Evolutionary conservation across 2,329 filamentous ascomycete species (phyloP), one percentile per base, ranked within the genome.

Genomic region (Pochonia chlamydosporia): DNA sequence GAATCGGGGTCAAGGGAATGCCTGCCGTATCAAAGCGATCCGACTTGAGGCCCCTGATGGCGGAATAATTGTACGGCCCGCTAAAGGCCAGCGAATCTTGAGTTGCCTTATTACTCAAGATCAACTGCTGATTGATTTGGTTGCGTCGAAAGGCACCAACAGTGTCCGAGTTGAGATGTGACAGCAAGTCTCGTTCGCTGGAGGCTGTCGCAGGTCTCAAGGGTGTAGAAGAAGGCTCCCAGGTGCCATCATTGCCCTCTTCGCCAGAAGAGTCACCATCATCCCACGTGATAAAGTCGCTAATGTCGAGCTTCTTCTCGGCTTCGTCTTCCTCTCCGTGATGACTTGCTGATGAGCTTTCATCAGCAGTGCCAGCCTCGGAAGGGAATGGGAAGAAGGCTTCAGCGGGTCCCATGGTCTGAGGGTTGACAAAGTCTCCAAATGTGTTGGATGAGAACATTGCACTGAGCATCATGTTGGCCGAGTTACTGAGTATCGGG

Each of bases 101-200:
- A 31, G 79, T 82, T 20, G 77, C 78, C 57, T 80, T 76, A 59
- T 76, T 78, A 65, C 77, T 81, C 52, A 77, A 64, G 49, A 82
- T 79, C 50, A 82, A 69, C 55, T 80, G 75, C 59, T 79, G 75
- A 60, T 80, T 79, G 71, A 72, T 81, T 61, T 79, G 82, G 63
- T 79, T 84, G 53, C 73, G 80, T 47, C 87, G 87, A 73, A 93
- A 95, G 1, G 87, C 85, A 31, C 86, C 86, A 30, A 93, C 87
- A 13, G 85, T 80, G 48, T 83, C 79, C 8, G 75, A 67, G 49
- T 80, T 79, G 54, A 81, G 79, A 57, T 85, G 82, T 33, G 90
- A 80, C 10, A 66, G 61, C 8, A 71, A 61, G 31, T 73, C 68
- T 16, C 64, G 63, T 52, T 81, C 73, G 58, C 72, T 72, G 25